Conservation (phyloP, 768 basidiomycete genomes). For the Suillus placidus region DNA sequence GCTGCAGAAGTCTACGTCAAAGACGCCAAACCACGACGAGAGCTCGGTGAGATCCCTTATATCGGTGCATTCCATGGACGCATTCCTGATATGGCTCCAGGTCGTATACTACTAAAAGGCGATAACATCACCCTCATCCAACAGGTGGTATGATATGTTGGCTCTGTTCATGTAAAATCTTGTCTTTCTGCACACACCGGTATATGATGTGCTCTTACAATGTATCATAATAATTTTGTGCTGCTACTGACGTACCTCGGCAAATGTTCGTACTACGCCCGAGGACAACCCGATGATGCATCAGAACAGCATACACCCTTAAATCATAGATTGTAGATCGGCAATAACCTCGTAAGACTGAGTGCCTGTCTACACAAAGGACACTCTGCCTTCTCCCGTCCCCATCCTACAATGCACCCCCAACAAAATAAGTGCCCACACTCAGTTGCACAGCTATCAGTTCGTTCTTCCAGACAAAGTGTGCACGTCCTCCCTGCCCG, state of each 20-base stretch:
- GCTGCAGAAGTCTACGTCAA: slow-evolving; percentile 91
- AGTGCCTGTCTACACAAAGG: slow-evolving; percentile 83
- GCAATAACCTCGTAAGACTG: slow-evolving; percentile 66
- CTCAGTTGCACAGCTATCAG: slow-evolving; percentile 80
- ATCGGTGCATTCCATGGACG: slow-evolving; percentile 11
- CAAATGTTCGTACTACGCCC: background rate
- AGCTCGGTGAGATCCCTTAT: slow-evolving; percentile 65
- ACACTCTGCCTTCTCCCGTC: slow-evolving; percentile 87
- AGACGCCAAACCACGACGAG: slow-evolving; percentile 81
- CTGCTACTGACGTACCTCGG: slow-evolving; percentile 3
- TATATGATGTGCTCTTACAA: slow-evolving; percentile 12
- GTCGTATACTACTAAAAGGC: slow-evolving; percentile 94
- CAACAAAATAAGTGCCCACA: slow-evolving; percentile 92
- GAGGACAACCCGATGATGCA: background rate
- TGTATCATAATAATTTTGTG: slow-evolving; percentile 27
- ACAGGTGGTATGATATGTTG: slow-evolving; percentile 45
- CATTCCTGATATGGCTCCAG: slow-evolving; percentile 41
- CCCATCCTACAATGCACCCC: slow-evolving; percentile 89
- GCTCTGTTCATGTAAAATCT: slow-evolving; percentile 17
- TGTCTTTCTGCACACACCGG: slow-evolving; percentile 12
- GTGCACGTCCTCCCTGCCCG: slow-evolving; percentile 74
- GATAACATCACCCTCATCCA: slow-evolving; percentile 99
- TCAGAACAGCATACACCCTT: slow-evolving; percentile 12
- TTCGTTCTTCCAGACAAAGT: slow-evolving; percentile 83
- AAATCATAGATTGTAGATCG: slow-evolving; percentile 80